Conservation (phyloP, 148 eudicot species). For the Vaccinium vitisidaea region DNA sequence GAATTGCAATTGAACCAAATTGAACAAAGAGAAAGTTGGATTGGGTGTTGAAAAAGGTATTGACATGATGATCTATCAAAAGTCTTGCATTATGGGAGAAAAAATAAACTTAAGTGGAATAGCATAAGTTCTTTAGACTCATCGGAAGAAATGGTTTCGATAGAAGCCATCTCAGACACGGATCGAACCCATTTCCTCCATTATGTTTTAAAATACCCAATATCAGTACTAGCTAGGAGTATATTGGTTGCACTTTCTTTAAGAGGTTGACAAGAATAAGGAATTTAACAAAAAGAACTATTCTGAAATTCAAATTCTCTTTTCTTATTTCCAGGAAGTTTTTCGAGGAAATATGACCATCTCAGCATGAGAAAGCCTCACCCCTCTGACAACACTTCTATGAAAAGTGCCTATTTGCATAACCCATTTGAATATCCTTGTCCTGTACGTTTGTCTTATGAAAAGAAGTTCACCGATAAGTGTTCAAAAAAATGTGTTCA, state of each 20-base stretch:
- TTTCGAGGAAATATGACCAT: too few species aligned
- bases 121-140: background rate
- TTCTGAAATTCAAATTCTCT: background rate
- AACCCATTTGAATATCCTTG: too few species aligned
- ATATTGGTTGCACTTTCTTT: background rate
- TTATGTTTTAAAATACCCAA: background rate
- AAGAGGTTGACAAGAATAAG: background rate
- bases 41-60: background rate
- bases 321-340: too few species aligned
- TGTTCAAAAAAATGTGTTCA: too few species aligned
- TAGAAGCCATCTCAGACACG: background rate
- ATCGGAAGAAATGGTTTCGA: background rate
- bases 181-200: background rate
- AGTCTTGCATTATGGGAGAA: background rate
- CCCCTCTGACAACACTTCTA: too few species aligned
- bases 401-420: too few species aligned
- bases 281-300: background rate
- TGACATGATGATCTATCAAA: background rate
- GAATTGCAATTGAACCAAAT: background rate
- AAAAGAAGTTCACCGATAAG: too few species aligned
- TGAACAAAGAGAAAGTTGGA: background rate
- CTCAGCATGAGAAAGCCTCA: too few species aligned
- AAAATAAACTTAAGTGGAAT: background rate
- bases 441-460: too few species aligned
- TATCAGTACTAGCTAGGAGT: background rate